Evolutionary conservation across 345 rosid species (phyloP), one percentile per base, ranked within the genome.

Genomic region (Triadica sebifera): DNA sequence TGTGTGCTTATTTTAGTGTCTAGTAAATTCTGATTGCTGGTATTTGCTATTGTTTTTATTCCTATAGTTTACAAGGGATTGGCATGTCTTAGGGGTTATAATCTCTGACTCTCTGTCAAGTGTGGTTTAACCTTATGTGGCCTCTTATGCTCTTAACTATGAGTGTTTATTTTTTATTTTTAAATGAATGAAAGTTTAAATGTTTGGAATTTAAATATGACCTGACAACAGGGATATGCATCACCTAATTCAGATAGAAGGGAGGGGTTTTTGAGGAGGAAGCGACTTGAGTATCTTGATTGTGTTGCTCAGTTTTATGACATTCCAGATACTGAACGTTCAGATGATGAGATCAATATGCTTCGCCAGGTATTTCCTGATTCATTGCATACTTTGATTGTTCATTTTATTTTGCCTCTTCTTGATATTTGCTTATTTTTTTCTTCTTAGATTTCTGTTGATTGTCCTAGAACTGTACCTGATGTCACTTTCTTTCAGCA

Each of bases 191-290:
- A 55, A 50, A 37, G 55, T 72, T 74, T 81, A 67, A 73, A 71
- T 75, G 70, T 67, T 73, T 83, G 82, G 85, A 89, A 82, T 84
- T 86, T 79, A 76, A 87, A 84, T 82, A 86, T 89, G 87, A 86
- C 86, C 91, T 90, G 97, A 95, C 97, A 81, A 90, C 98, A 95
- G 97, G 99, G 98, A 91, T 93, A 91, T 90, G 98, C 97, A 95
- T 94, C 99, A 82, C 87, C 99, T 89, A 95, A 95, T 88, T 93
- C 98, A 91, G 99, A 95, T 90, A 90, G 97, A 90, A 88, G 98
- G 91, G 97, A 93, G 84, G 92, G 88, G 75, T 92, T 89, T 81
- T 77, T 93, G 70, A 88, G 88, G 82, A 93, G 96, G 79, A 95
- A 95, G 81, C 93, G 97, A 51, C 81, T 85, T 22, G 99, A 95